phyloP scores from a whole-genome alignment of 345 rosid species.

The Corymbia maculata region DNA sequence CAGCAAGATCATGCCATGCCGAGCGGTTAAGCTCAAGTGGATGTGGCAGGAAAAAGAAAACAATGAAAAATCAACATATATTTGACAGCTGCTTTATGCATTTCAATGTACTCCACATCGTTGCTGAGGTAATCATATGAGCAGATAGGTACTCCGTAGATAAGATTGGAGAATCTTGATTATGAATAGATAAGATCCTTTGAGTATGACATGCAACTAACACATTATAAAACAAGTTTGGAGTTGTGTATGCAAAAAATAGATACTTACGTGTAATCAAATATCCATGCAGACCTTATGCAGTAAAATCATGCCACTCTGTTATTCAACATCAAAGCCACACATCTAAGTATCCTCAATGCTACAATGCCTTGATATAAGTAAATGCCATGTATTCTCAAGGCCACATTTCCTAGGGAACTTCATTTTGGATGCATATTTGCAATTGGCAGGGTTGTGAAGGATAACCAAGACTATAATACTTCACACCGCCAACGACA shows the following conservation, averaged over 20 bases:
- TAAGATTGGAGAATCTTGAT: background rate
- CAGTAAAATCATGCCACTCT: background rate
- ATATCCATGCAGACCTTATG: background rate
- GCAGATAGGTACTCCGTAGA: background rate
- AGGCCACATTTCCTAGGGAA: background rate
- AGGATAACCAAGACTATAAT: background rate
- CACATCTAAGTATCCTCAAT: background rate
- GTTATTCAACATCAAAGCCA: background rate
- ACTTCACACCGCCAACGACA: background rate
- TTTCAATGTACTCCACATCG: background rate
- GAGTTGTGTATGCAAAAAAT: background rate
- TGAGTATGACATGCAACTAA: background rate
- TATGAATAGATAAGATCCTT: background rate
- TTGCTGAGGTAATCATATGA: background rate
- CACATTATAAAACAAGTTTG: background rate
- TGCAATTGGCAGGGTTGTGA: background rate
- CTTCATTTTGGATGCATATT: background rate
- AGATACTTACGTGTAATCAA: background rate
- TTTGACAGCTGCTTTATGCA: background rate
- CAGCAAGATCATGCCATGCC: background rate
- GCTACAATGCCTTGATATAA: background rate
- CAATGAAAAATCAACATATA: background rate
- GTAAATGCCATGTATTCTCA: background rate
- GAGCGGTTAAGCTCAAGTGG: background rate
- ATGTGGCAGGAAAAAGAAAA: background rate